Evolutionary conservation across 805 yeast species (phyloP), one percentile per base, ranked within the genome.

Genomic region (Yueomyces sp.): DNA sequence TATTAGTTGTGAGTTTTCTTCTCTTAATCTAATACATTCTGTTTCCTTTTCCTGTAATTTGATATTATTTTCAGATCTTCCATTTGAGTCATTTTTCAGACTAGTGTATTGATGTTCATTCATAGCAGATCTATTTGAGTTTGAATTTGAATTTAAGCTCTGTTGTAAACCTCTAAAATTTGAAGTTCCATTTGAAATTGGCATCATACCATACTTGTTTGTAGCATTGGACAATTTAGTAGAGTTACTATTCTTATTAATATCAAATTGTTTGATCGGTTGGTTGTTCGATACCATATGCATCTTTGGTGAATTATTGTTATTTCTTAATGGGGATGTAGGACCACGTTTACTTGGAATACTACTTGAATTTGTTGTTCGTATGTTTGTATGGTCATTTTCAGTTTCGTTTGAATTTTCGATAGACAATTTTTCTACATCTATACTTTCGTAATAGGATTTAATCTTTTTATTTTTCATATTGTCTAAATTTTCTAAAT

Each of bases 401-500:
- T 19, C 19, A 38, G 53, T 28, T 34, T 38, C 30, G 51, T 44
- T 33, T 31, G 37, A 19, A 50, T 46, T 36, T 36, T 67, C 67
- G 1, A 78, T 85, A 8, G 8, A 34, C 5, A 19, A 7, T 8
- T 32, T 30, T 28, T 34, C 26, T 6, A 40, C 44, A 19, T 38
- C 37, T 4, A 63, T 58, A 42, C 76, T 77, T 48, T 52, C 73
- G 42, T 72, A 34, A 34, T 34, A 75, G 31, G 78, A 81, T 38
- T 66, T 65, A 36, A 90, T 81, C 55, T 86, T 85, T 43, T 70
- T 69, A 60, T 73, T 75, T 58, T 90, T 77, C 51, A 79, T 73
- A 41, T 81, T 85, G 54, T 90, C 96, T 40, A 90, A 67, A n/a
- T 73, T 73, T 19, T 77, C 87, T 44, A 85, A 57, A 40, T 71